Percentiles rank a stretch among this genome's conserved stretches.
Conservation (phyloP, 2,329 filamentous ascomycete genomes). For the Fusarium anthophilum region DNA sequence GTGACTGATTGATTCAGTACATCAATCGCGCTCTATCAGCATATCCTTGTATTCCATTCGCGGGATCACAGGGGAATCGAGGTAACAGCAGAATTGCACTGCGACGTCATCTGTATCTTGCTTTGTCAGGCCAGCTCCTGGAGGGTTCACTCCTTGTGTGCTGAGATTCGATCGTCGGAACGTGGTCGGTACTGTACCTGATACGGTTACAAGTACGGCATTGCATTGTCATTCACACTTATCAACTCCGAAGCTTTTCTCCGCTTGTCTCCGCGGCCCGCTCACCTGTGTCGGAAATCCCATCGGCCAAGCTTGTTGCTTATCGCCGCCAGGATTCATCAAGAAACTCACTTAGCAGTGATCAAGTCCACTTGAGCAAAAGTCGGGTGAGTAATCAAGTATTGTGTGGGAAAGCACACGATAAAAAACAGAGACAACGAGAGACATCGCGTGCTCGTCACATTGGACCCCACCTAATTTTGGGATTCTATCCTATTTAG, state of each 20-base stretch:
- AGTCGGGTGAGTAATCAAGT: not conserved
- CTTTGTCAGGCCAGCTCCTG: conserved; percentile 32
- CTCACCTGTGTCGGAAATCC: conserved; percentile 32
- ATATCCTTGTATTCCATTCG: conserved; percentile 10
- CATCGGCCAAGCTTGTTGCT: conserved; percentile 1
- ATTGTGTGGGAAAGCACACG: conserved; percentile 23
- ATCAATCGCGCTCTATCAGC: not conserved
- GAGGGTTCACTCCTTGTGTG: conserved; percentile 24
- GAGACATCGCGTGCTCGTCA: conserved; percentile 31
- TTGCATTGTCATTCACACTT: conserved; percentile 14
- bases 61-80: conserved; percentile 22
- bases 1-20: conserved; percentile 22
- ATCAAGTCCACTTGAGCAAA: not conserved
- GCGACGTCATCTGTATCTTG: conserved; percentile 33
- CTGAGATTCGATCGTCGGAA: conserved; percentile 26
- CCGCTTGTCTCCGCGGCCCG: conserved; percentile 37
- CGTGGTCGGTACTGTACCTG: conserved; percentile 10
- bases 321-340: conserved; percentile 15
- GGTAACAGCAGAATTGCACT: conserved; percentile 16
- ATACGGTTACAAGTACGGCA: conserved; percentile 30
- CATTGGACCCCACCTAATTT: conserved; percentile 14
- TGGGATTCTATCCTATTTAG: conserved; percentile 15
- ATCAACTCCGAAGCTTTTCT: conserved; percentile 36
- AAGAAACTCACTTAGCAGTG: not conserved
- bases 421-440: conserved; percentile 23